Conservation (phyloP, 2,329 filamentous ascomycete genomes). For the Lizonia empirigonia region DNA sequence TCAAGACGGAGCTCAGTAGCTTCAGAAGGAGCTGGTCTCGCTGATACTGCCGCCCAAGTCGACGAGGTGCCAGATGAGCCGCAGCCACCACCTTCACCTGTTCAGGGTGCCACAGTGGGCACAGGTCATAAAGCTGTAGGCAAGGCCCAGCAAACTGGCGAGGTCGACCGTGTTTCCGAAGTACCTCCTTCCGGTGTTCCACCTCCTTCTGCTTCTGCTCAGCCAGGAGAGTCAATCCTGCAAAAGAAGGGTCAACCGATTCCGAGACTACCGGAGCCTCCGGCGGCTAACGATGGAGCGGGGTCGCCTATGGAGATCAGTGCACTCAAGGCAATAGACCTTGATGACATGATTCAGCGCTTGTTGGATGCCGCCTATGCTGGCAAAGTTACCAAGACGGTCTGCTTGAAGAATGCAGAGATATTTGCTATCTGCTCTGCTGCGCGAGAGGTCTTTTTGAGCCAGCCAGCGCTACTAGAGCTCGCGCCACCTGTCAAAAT, state of each 20-base stretch:
- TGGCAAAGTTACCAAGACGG: conserved; percentile 95
- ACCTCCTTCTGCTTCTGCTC: conserved; percentile 62
- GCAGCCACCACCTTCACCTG: conserved; percentile 78
- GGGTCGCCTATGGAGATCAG: conserved; percentile 76
- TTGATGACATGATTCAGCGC: conserved; percentile 96
- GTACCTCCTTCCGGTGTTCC: conserved; percentile 73
- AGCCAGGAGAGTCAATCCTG: conserved; percentile 87
- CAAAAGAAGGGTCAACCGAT: conserved; percentile 77
- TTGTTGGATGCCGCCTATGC: conserved; percentile 93
- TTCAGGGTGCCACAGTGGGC: conserved; percentile 75
- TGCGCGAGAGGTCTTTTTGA: conserved; percentile 85
- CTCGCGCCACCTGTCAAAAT: conserved; percentile 96
- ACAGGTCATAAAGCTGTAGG: conserved; percentile 77
- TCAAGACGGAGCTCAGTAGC: conserved; percentile 45
- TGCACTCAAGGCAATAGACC: conserved; percentile 87
- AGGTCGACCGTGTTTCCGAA: conserved; percentile 94
- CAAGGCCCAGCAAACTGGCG: conserved; percentile 81
- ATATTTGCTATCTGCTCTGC: conserved; percentile 92
- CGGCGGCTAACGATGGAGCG: conserved; percentile 55
- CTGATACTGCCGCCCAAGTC: conserved; percentile 42
- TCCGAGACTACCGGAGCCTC: conserved; percentile 63
- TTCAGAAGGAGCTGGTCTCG: conserved; percentile 38
- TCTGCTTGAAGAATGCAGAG: conserved; percentile 96
- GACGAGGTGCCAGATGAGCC: conserved; percentile 40
- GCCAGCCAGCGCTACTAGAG: conserved; percentile 89